Evolutionary conservation across 176 grass and related monocot genomes (phyloP).

Genomic region (Oryza coarctata): DNA sequence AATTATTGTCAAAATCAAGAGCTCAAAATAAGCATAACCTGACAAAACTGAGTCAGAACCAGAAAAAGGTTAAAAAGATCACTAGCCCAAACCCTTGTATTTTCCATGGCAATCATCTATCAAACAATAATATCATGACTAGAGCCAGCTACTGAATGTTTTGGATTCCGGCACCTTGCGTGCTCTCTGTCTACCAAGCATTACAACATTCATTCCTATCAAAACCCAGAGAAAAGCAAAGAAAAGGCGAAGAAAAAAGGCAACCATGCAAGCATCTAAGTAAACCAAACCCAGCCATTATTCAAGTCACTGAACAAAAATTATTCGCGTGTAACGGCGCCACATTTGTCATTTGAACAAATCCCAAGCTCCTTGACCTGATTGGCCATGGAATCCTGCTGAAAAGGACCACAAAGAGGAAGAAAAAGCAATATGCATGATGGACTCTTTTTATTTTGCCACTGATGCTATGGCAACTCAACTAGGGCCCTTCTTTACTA

Average conservation of each 20-base stretch:
- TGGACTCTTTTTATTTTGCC: constrained; percentile 23
- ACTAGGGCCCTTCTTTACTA: constrained; percentile 45
- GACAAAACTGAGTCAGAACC: not conserved
- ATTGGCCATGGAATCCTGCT: constrained; percentile 18
- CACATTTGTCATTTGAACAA: constrained; percentile 14
- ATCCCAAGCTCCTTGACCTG: constrained; percentile 5
- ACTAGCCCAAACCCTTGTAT: not conserved
- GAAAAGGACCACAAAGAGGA: constrained; percentile 6
- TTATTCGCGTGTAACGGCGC: not conserved
- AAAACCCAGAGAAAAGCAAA: not conserved
- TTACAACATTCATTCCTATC: constrained; percentile 18
- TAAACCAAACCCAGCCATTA: constrained; percentile 10
- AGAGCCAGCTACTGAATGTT: constrained; percentile 1
- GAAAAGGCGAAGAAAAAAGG: not conserved
- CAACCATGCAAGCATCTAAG: not conserved
- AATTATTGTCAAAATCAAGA: not conserved
- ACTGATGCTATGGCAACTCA: constrained; percentile 30
- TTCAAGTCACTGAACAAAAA: not conserved
- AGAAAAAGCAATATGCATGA: constrained; percentile 39
- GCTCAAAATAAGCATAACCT: not conserved
- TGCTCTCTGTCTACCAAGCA: constrained; percentile 20
- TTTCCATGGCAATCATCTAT: not conserved
- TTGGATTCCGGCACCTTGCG: not conserved
- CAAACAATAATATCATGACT: not conserved
- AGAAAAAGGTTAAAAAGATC: not conserved